Evolutionary conservation across 257 asterid species (phyloP), one percentile per base, ranked within the genome.

Genomic region (Solanum sejunctum): DNA sequence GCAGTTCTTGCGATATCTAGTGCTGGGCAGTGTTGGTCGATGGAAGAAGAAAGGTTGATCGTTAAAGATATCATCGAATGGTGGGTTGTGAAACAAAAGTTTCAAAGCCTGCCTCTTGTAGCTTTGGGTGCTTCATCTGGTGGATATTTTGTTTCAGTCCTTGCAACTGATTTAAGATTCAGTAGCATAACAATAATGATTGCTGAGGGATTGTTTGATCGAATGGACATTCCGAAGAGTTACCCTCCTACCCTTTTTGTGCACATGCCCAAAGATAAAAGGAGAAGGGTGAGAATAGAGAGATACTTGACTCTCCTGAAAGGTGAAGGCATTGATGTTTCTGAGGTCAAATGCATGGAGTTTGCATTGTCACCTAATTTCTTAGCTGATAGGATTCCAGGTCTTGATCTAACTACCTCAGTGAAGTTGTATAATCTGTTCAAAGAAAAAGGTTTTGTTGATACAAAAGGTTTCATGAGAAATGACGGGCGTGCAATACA

Each of bases 121-220:
- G 99, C 96, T 43, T 84, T 96, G 89, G 98, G 99, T 73, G 99
- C 99, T 17, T 95, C 98, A 2, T 96, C 99, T 0, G 99, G 99
- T 81, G 99, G 98, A 84, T 91, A 95, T 84, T 96, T 96, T 67
- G 95, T 96, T 84, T 96, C 99, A 23, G 92, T 88, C 51, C 95
- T 96, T 51, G 98, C 98, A 11, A 84, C 85, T 1, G 88, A 86
- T 87, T 9, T 95, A 67, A 89, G 78, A 49, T 93, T 96, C 85
- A 91, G 86, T 80, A 89, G 89, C 64, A 91, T 95, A 86, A 86
- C 90, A 23, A 23, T 93, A 84, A 95, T 96, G 99, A 96, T 96
- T 54, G 94, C 98, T 8, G 99, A 92, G 93, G 99, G 99, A 52
- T 89, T 91, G 87, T 96, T 84, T 84, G 89, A 91, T 89, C 90